Evolutionary conservation across 1,284 basidiomycete species (phyloP).

Genomic region (Ceratobasidium sp.): DNA sequence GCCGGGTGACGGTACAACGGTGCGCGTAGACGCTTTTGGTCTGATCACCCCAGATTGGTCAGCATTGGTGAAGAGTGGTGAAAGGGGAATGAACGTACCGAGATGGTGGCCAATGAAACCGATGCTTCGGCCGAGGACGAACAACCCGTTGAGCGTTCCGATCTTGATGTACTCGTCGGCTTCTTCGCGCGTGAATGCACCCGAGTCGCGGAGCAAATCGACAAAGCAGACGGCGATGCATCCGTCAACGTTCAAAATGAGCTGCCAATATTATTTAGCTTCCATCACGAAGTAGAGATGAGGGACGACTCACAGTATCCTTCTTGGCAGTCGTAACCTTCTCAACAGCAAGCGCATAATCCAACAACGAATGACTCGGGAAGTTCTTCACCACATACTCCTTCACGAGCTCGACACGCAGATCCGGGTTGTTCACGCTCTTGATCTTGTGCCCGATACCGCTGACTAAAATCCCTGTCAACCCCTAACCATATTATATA

Average conservation of each 20-base stretch:
- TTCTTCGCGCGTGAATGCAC: slow-evolving; percentile 96
- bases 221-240: slow-evolving; percentile 99
- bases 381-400: slow-evolving; percentile 96
- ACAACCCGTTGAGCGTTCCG: slow-evolving; percentile 94
- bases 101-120: slow-evolving; percentile 97
- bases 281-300: no score
- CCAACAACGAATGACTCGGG: slow-evolving; percentile 91
- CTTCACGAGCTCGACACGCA: slow-evolving; percentile 98
- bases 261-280: slow-evolving; percentile 57
- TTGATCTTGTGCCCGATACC: slow-evolving; percentile 99
- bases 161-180: slow-evolving; percentile 98
- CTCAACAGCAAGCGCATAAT: slow-evolving; percentile 99
- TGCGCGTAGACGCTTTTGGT: slow-evolving; percentile 95
- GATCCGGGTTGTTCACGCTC: slow-evolving; percentile 96
- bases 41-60: slow-evolving; percentile 60
- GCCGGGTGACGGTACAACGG: slow-evolving; percentile 90
- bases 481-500: no score
- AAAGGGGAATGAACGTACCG: slow-evolving; percentile 39
- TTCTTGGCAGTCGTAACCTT: slow-evolving; percentile 98
- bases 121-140: slow-evolving; percentile 97
- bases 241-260: slow-evolving; percentile 96
- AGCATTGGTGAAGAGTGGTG: no score
- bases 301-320: slow-evolving; percentile 76
- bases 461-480: slow-evolving; percentile 71
- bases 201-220: slow-evolving; percentile 92